Evolutionary conservation across 2,329 filamentous ascomycete genomes (phyloP).

Genomic region (Aspergillus novoparasiticus): DNA sequence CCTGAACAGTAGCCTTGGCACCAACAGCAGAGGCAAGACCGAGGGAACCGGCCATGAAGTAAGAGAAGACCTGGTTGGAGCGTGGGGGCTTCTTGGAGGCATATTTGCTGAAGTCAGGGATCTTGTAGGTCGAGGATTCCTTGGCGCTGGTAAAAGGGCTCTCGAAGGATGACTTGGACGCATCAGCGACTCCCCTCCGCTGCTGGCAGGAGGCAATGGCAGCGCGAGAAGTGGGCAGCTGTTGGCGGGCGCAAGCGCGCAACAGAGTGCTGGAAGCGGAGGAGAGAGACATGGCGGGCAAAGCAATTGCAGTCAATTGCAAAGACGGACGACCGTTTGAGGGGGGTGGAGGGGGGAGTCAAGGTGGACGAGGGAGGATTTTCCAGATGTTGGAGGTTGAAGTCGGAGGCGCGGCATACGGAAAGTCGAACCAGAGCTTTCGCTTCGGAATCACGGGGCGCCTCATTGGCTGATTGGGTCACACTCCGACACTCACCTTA

Average conservation of each 20-base stretch:
- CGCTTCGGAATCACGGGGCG: conserved; percentile 45
- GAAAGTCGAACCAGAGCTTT: conserved; percentile 38
- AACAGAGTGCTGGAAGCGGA: conserved; percentile 70
- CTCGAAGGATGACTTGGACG: conserved; percentile 48
- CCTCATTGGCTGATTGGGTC: conserved; percentile 40
- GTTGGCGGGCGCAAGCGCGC: conserved; percentile 57
- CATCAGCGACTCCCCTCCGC: conserved; percentile 42
- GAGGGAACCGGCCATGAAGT: conserved; percentile 98
- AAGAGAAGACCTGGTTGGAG: conserved; percentile 85
- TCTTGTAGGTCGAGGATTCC: conserved; percentile 62
- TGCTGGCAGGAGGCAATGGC: conserved; percentile 45
- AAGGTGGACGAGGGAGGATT: conserved; percentile 36
- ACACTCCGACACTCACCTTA: conserved; percentile 10
- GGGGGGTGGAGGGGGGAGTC: conserved; percentile 24
- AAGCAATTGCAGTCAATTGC: conserved; percentile 41
- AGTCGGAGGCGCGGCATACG: conserved; percentile 36
- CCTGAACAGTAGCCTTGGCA: conserved; percentile 97
- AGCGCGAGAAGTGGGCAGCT: conserved; percentile 47
- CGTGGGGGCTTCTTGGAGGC: conserved; percentile 67
- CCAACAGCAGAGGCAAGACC: conserved; percentile 89
- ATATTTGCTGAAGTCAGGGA: conserved; percentile 91
- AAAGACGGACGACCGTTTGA: conserved; percentile 22
- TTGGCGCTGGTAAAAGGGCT: conserved; percentile 59
- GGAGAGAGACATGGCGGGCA: conserved; percentile 55
- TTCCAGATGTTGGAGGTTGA: conserved; percentile 40